A percentile compares a stretch with the other conserved stretches of the same genome.
phyloP scores from a whole-genome alignment of 306 rosid species.

The Mimosa pudica region DNA sequence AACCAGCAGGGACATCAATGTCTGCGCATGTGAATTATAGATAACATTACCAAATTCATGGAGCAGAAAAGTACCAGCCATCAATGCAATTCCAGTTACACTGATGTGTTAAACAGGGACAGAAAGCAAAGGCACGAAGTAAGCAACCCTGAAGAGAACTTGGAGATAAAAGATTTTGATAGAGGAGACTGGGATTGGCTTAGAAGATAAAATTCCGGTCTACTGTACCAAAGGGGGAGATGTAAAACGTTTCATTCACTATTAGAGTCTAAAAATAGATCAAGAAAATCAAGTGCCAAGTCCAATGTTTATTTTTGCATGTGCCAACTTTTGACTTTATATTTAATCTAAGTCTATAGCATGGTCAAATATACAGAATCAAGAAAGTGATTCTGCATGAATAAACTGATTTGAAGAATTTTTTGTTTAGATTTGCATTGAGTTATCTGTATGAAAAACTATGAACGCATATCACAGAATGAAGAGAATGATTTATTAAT shows the following conservation, averaged over 20 bases:
- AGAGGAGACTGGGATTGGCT: conserved; percentile 29
- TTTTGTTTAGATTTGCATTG: not conserved
- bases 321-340: not conserved
- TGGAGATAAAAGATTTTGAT: conserved; percentile 21
- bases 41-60: conserved; percentile 24
- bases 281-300: not conserved
- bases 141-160: conserved; percentile 15
- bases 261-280: not conserved
- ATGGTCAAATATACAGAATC: not conserved
- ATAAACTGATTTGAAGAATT: not conserved
- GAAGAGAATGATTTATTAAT: not conserved
- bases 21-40: conserved; percentile 47
- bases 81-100: not conserved
- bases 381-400: not conserved
- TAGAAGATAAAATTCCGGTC: conserved; percentile 23
- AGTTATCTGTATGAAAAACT: not conserved
- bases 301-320: not conserved
- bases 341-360: not conserved
- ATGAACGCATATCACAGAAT: not conserved
- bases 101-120: conserved; percentile 31
- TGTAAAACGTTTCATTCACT: not conserved
- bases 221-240: not conserved
- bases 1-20: conserved; percentile 62
- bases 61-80: not conserved
- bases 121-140: conserved; percentile 22